A percentile compares a stretch with the other conserved stretches of the same genome.
Conservation (phyloP, 768 basidiomycete genomes). For the Stropharia rugosoannulata region DNA sequence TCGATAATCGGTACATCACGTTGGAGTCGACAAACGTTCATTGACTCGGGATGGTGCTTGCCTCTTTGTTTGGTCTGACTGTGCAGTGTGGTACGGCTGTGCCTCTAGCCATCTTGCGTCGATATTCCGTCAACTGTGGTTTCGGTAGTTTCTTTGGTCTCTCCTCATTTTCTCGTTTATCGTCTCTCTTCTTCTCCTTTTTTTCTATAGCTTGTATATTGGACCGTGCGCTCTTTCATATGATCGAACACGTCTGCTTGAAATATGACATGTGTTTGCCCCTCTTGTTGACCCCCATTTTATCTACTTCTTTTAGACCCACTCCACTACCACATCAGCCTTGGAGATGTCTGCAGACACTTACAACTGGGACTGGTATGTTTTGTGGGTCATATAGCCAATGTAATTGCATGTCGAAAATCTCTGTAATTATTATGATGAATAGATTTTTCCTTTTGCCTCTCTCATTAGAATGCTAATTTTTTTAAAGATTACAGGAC, state of each 20-base stretch:
- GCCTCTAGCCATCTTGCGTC: neutral
- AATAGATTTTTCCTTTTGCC: neutral
- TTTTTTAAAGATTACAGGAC: too few species aligned
- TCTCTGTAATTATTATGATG: neutral
- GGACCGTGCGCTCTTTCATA: slow-evolving; percentile 1
- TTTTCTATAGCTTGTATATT: slow-evolving; percentile 10
- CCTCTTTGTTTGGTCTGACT: neutral
- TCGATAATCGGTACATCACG: slow-evolving; percentile 10
- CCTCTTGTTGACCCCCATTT: neutral
- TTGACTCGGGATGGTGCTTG: slow-evolving; percentile 2
- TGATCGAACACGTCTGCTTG: neutral
- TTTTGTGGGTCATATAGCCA: neutral
- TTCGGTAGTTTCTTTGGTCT: slow-evolving; percentile 17
- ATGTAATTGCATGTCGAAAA: neutral
- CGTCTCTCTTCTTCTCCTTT: slow-evolving; percentile 7
- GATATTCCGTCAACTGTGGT: neutral
- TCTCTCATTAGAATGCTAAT: neutral
- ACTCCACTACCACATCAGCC: neutral
- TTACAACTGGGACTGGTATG: neutral
- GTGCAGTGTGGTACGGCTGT: neutral
- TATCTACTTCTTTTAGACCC: neutral
- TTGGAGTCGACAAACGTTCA: slow-evolving; percentile 14
- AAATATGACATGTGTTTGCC: slow-evolving; percentile 5
- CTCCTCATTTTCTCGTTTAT: slow-evolving; percentile 15
- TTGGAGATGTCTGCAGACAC: neutral